These are phyloP conservation scores for Nannizziopsis barbatae DNA, from an alignment of 2,329 filamentous ascomycete species.

Conservation along the genomic window DNA sequence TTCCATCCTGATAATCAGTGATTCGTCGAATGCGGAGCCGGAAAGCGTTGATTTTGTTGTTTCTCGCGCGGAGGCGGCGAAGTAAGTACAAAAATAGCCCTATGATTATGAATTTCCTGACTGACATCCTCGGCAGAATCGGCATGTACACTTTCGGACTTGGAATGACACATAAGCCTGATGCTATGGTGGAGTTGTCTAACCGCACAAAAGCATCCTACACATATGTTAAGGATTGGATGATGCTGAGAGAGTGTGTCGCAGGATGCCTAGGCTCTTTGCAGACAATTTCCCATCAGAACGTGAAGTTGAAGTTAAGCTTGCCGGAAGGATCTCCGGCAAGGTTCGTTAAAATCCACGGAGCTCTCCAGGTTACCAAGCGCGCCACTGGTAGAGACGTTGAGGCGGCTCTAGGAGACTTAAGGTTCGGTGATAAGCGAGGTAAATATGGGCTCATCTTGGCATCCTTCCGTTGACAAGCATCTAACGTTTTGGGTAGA, in stretches of 20 bases:
- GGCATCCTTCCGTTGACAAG: not conserved
- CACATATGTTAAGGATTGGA: conserved; percentile 98
- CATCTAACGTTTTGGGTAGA: conserved; percentile 40
- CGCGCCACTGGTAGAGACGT: conserved; percentile 88
- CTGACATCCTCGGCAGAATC: conserved; percentile 47
- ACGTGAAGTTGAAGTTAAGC: conserved; percentile 88
- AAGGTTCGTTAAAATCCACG: conserved; percentile 97
- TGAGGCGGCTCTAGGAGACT: conserved; percentile 80
- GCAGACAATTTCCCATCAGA: conserved; percentile 94
- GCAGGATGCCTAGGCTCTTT: conserved; percentile 85
- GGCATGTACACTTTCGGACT: conserved; percentile 93
- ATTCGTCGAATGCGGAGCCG: conserved; percentile 84
- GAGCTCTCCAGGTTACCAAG: conserved; percentile 91
- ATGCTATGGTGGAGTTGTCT: conserved; percentile 96
- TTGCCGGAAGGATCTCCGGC: conserved; percentile 92
- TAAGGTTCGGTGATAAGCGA: conserved; percentile 88
- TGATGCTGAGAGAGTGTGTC: conserved; percentile 96
- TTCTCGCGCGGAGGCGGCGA: conserved; percentile 89
- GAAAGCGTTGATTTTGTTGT: conserved; percentile 98
- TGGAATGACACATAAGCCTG: conserved; percentile 92
- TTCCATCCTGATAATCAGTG: conserved; percentile 91
- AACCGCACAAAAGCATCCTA: conserved; percentile 93
- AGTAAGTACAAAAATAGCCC: conserved; percentile 47
- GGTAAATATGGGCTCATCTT: conserved; percentile 28
- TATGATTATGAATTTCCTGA: conserved; percentile 3